Conservation (phyloP, 2,329 filamentous ascomycete species). For the Diaporthe capsici region DNA sequence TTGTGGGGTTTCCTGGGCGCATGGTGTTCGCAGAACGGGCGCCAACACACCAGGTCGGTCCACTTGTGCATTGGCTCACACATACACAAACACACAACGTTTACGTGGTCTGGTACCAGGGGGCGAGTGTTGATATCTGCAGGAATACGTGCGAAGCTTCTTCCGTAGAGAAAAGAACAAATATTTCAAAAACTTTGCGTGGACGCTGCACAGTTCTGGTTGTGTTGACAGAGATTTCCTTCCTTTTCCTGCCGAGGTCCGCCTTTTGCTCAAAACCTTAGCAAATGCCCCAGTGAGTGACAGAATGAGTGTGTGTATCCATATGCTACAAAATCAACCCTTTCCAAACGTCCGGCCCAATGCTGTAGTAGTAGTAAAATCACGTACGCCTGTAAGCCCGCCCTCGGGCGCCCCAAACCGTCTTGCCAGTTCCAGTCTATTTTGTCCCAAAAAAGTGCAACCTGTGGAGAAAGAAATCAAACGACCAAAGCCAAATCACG, state of each 20-base stretch:
- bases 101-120: constrained; percentile 31
- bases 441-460: constrained; percentile 11
- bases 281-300: neutral
- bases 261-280: constrained; percentile 18
- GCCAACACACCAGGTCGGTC: constrained; percentile 21
- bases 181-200: neutral
- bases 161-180: neutral
- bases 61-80: constrained; percentile 14
- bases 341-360: constrained; percentile 31
- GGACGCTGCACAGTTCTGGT: neutral
- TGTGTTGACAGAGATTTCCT: neutral
- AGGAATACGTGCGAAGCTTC: constrained; percentile 20
- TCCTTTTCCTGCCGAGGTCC: neutral
- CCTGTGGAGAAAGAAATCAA: neutral
- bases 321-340: constrained; percentile 17
- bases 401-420: neutral
- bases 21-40: constrained; percentile 20
- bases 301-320: constrained; percentile 13
- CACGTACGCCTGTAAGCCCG: constrained; percentile 19
- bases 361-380: constrained; percentile 22
- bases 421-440: constrained; percentile 23
- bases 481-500: neutral
- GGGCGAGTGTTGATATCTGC: constrained; percentile 18
- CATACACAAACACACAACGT: neutral
- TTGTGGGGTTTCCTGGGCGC: constrained; percentile 2